phyloP scores from a whole-genome alignment of 2,329 filamentous ascomycete species.

The Aspergillus brasiliensis region DNA sequence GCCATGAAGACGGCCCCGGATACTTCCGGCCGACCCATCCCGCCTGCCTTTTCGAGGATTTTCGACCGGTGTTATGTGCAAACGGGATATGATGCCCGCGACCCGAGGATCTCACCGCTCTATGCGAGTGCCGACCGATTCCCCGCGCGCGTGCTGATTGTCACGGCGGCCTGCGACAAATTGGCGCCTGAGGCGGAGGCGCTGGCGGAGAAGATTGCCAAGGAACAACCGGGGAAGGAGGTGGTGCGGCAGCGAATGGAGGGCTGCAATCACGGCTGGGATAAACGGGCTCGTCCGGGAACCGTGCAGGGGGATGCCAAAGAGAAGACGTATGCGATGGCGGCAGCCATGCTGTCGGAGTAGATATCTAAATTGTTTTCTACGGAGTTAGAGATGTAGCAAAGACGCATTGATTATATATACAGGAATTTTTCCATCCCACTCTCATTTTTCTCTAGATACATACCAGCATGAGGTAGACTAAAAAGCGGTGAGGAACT shows the following conservation, averaged over 20 bases:
- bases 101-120: conserved; percentile 36
- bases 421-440: neutral
- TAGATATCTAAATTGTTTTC: neutral
- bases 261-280: conserved; percentile 43
- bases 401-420: neutral
- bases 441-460: neutral
- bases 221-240: conserved; percentile 21
- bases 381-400: neutral
- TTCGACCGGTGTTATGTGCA: conserved; percentile 36
- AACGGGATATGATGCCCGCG: conserved; percentile 25
- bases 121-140: conserved; percentile 31
- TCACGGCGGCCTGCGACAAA: conserved; percentile 34
- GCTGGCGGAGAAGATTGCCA: conserved; percentile 28
- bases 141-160: conserved; percentile 32
- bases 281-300: conserved; percentile 35
- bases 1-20: conserved; percentile 27
- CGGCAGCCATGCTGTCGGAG: conserved; percentile 31
- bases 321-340: conserved; percentile 39
- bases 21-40: conserved; percentile 23
- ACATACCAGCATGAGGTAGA: neutral
- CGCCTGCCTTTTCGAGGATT: conserved; percentile 27
- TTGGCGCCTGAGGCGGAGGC: conserved; percentile 34
- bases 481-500: conserved; percentile 2
- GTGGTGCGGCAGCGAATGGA: conserved; percentile 37
- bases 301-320: conserved; percentile 32